These are phyloP conservation scores for Metschnikowia similis DNA, from an alignment of 805 yeast species.

Conservation along the genomic window DNA sequence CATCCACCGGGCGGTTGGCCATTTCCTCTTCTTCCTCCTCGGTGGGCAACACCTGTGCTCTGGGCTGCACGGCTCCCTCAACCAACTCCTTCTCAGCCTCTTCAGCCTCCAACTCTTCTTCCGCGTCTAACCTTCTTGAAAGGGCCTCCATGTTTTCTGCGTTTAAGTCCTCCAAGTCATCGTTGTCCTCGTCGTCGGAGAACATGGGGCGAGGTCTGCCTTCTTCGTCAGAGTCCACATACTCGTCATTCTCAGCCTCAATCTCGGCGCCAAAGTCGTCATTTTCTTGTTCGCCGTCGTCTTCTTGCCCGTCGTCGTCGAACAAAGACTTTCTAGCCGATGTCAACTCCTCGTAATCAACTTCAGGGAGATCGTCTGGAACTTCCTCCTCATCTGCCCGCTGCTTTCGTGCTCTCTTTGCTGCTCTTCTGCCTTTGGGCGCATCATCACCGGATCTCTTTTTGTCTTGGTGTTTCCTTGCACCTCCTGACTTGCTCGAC, in stretches of 20 bases:
- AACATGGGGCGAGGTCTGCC: conserved; percentile 65
- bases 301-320: conserved; percentile 53
- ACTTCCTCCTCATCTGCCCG: conserved; percentile 15
- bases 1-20: conserved; percentile 59
- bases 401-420: conserved; percentile 12
- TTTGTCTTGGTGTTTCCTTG: conserved; percentile 29
- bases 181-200: conserved; percentile 63
- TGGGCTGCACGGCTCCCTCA: conserved; percentile 53
- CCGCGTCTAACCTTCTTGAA: conserved; percentile 61
- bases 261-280: conserved; percentile 36
- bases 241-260: conserved; percentile 25
- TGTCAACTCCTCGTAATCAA: conserved; percentile 61
- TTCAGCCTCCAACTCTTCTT: conserved; percentile 45
- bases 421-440: conserved; percentile 18
- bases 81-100: conserved; percentile 53
- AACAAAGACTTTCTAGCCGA: conserved; percentile 71
- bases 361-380: conserved; percentile 51
- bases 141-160: conserved; percentile 82
- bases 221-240: conserved; percentile 59
- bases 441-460: conserved; percentile 20
- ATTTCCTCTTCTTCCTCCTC: conserved; percentile 57
- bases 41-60: conserved; percentile 73
- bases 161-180: conserved; percentile 58
- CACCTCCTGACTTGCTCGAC: conserved; percentile 24
- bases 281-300: conserved; percentile 31